Conservation (phyloP, 306 rosid genomes). For the Malus sylvestris region DNA sequence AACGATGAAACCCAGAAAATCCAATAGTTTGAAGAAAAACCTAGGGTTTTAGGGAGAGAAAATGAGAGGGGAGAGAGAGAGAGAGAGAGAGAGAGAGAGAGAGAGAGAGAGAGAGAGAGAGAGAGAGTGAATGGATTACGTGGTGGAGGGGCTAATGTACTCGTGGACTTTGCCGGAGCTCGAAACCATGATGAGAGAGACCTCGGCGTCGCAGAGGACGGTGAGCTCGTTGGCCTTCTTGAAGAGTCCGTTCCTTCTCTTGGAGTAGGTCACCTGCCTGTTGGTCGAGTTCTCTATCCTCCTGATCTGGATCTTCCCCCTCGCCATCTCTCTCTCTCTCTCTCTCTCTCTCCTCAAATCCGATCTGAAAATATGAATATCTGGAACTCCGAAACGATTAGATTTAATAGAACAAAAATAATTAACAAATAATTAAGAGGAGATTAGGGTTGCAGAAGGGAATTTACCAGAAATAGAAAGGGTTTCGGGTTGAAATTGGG, state of each 20-base stretch:
- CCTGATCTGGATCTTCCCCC: slow-evolving; percentile 98
- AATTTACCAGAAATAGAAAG: slow-evolving; percentile 42
- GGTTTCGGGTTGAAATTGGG: neutral
- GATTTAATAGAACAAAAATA: neutral
- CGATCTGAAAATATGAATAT: neutral
- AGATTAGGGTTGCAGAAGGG: neutral
- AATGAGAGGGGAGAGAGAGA: neutral
- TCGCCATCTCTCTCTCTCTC: slow-evolving; percentile 40
- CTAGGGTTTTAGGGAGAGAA: neutral
- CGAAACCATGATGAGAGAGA: slow-evolving; percentile 66
- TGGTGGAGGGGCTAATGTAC: slow-evolving; percentile 51
- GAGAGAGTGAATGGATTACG: slow-evolving; percentile 25
- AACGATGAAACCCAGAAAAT: too few relatives aligned
- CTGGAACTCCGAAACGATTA: neutral
- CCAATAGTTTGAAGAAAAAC: neutral
- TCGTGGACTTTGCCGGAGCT: slow-evolving; percentile 65
- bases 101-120: neutral
- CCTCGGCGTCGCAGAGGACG: slow-evolving; percentile 84
- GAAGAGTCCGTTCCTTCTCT: slow-evolving; percentile 74
- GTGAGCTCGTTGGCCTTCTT: slow-evolving; percentile 88
- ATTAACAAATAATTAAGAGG: neutral
- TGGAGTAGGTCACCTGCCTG: slow-evolving; percentile 82
- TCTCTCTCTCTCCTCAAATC: neutral
- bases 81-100: too few relatives aligned
- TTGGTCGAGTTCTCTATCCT: slow-evolving; percentile 73